Evolutionary conservation across 306 rosid genomes (phyloP), one percentile per base, ranked within the genome.

Genomic region (Fagus crenata): DNA sequence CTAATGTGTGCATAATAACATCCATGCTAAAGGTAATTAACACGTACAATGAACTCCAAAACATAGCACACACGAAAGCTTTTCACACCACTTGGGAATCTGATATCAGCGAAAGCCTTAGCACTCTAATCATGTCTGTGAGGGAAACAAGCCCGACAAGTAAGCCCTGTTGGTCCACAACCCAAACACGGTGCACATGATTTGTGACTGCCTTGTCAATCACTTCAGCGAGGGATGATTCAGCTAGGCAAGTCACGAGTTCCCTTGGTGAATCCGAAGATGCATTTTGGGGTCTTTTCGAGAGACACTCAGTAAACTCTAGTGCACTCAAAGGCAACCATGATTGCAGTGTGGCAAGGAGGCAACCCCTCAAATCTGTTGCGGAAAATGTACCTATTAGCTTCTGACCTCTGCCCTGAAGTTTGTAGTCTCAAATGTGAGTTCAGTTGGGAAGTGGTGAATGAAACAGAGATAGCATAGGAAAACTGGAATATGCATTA

Each of bases 161-260:
- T 78, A 89, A 85, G 69, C 93, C 92, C 14, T 88, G 84, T 7
- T 72, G 79, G 74, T 92, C 96, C 71, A 90, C 96, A 36, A 88
- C 96, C 99, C 99, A 92, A 42, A 92, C 55, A 31, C 97, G 77
- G 72, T 95, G 99, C 39, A 95, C 99, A 36, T 88, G 93, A 42
- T 80, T 85, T 0, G 83, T 61, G 11, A 95, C 85, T 1, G 85
- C 91, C 88, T 89, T 89, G 7, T 88, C 87, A 4, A 90, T 82
- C 4, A 89, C 92, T 75, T 88, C 87, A 0, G 67, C 83, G 7
- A 95, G 53, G 3, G 91, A 18, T 0, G 93, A 83, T 8, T 88
- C 91, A 1, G 76, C 68, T 28, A 18, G 22, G 22, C 99, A 95
- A 2, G 87, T 79, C 78, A 95, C 91, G 40, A 87, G 77, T 22